Evolutionary conservation across 331 rosid species (phyloP).

Genomic region (Ulmus americana): DNA sequence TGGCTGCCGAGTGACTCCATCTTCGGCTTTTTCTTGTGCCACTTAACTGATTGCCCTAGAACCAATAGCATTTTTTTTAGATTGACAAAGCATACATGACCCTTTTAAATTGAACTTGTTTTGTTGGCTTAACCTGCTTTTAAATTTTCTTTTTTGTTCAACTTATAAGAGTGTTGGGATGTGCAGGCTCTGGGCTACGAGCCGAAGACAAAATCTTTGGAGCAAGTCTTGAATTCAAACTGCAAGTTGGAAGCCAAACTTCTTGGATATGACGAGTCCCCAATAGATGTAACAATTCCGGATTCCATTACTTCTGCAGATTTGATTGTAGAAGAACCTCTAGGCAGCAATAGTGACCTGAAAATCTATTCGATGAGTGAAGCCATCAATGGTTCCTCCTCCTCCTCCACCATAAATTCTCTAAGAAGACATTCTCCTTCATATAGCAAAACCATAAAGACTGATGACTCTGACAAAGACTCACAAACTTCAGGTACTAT

Average conservation of each 20-base stretch:
- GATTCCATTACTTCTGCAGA: conserved; percentile 14
- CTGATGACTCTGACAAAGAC: conserved; percentile 22
- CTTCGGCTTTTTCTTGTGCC: background rate
- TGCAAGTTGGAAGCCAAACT: conserved; percentile 55
- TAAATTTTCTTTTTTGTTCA: conserved; percentile 4
- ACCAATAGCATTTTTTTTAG: too few relatives aligned
- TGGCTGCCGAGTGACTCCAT: background rate
- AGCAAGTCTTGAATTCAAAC: conserved; percentile 60
- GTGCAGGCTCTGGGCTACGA: conserved; percentile 64
- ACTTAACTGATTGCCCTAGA: background rate
- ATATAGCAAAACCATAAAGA: conserved; percentile 19
- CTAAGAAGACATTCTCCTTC: conserved; percentile 19
- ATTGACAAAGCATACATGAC: background rate
- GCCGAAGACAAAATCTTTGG: conserved; percentile 55
- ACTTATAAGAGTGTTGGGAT: conserved; percentile 9
- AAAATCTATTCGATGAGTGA: conserved; percentile 17
- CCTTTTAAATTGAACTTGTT: background rate
- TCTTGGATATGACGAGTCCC: conserved; percentile 76
- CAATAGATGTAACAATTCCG: conserved; percentile 36
- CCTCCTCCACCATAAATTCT: conserved; percentile 19
- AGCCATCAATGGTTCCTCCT: conserved; percentile 9
- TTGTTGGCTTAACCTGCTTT: background rate
- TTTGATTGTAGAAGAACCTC: conserved; percentile 21
- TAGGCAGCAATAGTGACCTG: conserved; percentile 20
- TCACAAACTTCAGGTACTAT: conserved; percentile 41